Evolutionary conservation across 345 rosid species (phyloP), one percentile per base, ranked within the genome.

Genomic region (Eucalyptus cloeziana): DNA sequence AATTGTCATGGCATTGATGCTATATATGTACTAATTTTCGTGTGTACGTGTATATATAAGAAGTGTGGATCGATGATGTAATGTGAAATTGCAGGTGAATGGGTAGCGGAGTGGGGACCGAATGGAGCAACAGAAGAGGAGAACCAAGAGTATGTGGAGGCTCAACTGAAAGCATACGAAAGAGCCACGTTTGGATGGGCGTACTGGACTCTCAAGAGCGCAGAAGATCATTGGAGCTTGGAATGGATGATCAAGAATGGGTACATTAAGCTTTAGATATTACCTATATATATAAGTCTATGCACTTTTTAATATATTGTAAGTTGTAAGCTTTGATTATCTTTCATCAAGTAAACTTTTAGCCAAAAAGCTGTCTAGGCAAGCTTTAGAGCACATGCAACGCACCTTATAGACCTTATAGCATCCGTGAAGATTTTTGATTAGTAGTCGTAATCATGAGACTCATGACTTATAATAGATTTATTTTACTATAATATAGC

Each of bases 181-280:
- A 88, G 91, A n/a, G 97, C 96, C 21, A 92, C 90, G 88, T 95
- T 95, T 86, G 97, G 95, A 17, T 94, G 96, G 97, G 94, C 96
- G 15, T 95, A 94, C 44, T 95, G 97, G 96, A 91, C 95, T 60
- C 91, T 94, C 3, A 93, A 94, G 52, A 93, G 93, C 71, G 92
- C 90, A 3, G 89, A 91, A 49, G 83, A 86, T 49, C 94, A 93
- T 49, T 95, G 95, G 94, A 94, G 93, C 86, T 64, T 94, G 12
- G 93, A 95, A 31, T 94, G 95, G 97, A 95, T 95, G 97, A 94
- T 94, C 88, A 90, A 90, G 13, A 94, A 94, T 64, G 94, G 94
- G 22, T 93, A 92, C 58, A 91, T 94, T 90, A 90, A 88, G 49
- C 92, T 94, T 47, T 94, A 92, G 25, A 7, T 64, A 7, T 37